Evolutionary conservation across 495 filamentous ascomycete species (phyloP).

Genomic region (Hypoxylon rickii): DNA sequence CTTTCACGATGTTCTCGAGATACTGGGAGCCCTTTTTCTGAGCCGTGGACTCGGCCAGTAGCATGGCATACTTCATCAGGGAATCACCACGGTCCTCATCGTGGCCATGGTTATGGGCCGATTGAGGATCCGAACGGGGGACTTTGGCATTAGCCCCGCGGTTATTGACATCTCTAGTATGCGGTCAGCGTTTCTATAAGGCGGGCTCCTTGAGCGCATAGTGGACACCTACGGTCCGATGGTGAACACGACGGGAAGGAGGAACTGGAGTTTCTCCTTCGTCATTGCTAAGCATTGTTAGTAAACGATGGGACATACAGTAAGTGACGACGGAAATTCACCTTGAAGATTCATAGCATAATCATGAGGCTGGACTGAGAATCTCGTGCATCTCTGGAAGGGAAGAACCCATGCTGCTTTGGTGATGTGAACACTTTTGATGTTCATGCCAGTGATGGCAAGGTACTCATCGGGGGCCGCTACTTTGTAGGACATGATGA

Average conservation of each 20-base stretch:
- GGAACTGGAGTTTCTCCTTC: slow-evolving; percentile 78
- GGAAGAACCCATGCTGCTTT: slow-evolving; percentile 74
- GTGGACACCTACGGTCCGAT: slow-evolving; percentile 61
- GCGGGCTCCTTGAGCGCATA: neutral
- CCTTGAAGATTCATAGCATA: slow-evolving; percentile 71
- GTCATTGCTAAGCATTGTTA: slow-evolving; percentile 65
- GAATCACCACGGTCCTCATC: slow-evolving; percentile 55
- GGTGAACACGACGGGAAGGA: slow-evolving; percentile 81
- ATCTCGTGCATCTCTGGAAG: slow-evolving; percentile 62
- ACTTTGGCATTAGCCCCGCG: slow-evolving; percentile 46
- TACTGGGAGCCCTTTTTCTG: slow-evolving; percentile 58
- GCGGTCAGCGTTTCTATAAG: neutral
- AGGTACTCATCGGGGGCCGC: slow-evolving; percentile 66
- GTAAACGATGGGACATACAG: too few relatives aligned
- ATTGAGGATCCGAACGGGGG: neutral
- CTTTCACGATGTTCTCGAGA: slow-evolving; percentile 83
- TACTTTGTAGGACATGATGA: slow-evolving; percentile 51
- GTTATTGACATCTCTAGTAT: slow-evolving; percentile 57
- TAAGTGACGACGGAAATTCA: too few relatives aligned
- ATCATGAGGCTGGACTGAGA: slow-evolving; percentile 73
- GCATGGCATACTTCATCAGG: slow-evolving; percentile 76
- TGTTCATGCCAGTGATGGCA: slow-evolving; percentile 77
- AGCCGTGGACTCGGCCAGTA: slow-evolving; percentile 66
- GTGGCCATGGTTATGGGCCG: slow-evolving; percentile 24
- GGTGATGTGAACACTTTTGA: slow-evolving; percentile 69